A percentile compares a stretch with the other conserved stretches of the same genome.
Evolutionary conservation across 2,329 filamentous ascomycete species (phyloP).

Genomic region (Penicillium corylophilum): DNA sequence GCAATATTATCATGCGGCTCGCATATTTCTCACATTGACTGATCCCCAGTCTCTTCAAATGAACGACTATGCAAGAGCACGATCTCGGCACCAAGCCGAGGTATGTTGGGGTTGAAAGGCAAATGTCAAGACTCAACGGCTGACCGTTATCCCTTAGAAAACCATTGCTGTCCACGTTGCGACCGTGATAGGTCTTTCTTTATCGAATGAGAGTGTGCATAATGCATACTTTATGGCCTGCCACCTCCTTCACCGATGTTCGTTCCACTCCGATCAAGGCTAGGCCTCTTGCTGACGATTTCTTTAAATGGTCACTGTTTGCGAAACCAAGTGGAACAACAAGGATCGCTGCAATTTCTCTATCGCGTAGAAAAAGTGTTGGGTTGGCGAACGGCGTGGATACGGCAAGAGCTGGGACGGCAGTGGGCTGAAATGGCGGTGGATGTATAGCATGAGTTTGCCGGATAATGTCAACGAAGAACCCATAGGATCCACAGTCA

Average conservation of each 20-base stretch:
- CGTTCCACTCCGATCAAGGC: constrained; percentile 5
- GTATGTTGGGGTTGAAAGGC: constrained; percentile 10
- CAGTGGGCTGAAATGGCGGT: constrained; percentile 31
- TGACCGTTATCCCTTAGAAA: constrained; percentile 18
- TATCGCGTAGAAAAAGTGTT: constrained; percentile 26
- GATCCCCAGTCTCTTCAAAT: constrained; percentile 21
- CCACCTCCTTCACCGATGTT: constrained; percentile 35
- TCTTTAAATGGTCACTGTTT: constrained; percentile 34
- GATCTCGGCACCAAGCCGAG: constrained; percentile 28
- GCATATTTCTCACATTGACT: constrained; percentile 32
- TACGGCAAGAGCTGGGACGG: constrained; percentile 26
- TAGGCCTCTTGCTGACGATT: neutral
- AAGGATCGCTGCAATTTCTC: constrained; percentile 30
- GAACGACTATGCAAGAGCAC: constrained; percentile 30
- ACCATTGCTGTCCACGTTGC: constrained; percentile 30
- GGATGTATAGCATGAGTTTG: constrained; percentile 10
- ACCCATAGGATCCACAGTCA: neutral
- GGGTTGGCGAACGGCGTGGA: constrained; percentile 35
- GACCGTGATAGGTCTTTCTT: constrained; percentile 32
- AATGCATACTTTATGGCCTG: constrained; percentile 37
- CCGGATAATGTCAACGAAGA: neutral
- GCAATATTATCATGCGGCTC: constrained; percentile 40
- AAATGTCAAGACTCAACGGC: neutral
- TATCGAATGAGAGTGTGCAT: constrained; percentile 35
- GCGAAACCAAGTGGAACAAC: constrained; percentile 27